Percentiles rank a stretch among this genome's conserved stretches.
These are phyloP conservation scores for Gossypium raimondii DNA, from an alignment of 345 rosid genomes.

Conservation along the genomic window DNA sequence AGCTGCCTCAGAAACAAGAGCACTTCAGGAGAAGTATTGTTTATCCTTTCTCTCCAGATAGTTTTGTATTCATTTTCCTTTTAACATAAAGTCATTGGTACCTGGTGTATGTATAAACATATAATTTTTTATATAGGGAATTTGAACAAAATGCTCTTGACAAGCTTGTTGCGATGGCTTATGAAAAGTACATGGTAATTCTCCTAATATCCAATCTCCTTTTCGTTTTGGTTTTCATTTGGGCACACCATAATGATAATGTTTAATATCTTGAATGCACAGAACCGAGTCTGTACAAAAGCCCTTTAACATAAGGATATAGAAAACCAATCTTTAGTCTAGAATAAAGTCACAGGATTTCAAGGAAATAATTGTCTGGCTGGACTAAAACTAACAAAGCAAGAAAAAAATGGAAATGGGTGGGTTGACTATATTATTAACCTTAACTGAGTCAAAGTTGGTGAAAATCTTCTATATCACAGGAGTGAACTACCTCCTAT, in stretches of 20 bases:
- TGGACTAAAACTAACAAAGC: conserved; percentile 7
- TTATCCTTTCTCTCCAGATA: conserved; percentile 19
- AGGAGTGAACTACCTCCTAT: background rate
- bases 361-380: background rate
- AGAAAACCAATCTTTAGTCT: background rate
- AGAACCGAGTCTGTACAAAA: background rate
- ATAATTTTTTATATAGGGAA: conserved; percentile 46
- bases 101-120: conserved; percentile 9
- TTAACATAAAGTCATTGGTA: conserved; percentile 16
- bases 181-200: conserved; percentile 78
- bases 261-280: background rate
- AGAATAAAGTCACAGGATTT: background rate
- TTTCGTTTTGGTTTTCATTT: background rate
- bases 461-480: background rate
- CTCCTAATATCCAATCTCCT: background rate
- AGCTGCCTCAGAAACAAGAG: conserved; percentile 58
- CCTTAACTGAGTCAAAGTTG: background rate
- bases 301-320: background rate
- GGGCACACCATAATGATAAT: background rate
- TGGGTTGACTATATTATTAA: background rate
- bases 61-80: conserved; percentile 10
- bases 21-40: conserved; percentile 68
- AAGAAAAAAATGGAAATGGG: background rate
- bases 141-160: conserved; percentile 65
- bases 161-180: conserved; percentile 76